phyloP scores from a whole-genome alignment of 1,284 basidiomycete genomes.

The Peniophora sp. region DNA sequence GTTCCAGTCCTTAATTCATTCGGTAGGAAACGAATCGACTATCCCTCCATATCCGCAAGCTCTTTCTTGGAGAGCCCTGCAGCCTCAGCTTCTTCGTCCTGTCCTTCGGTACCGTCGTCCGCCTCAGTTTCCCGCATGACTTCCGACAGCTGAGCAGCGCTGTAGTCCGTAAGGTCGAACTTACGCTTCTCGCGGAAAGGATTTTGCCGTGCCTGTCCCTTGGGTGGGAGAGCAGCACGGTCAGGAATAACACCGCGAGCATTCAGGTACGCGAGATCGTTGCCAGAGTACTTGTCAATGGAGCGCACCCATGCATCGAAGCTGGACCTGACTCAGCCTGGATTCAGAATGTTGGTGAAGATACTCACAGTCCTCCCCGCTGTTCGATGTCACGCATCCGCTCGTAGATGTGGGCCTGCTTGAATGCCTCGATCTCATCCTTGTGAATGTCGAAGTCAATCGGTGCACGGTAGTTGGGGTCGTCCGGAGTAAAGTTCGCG shows the following conservation, averaged over 20 bases:
- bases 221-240: constrained; percentile 49
- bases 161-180: constrained; percentile 56
- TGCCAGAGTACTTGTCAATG: constrained; percentile 62
- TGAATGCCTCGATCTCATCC: constrained; percentile 71
- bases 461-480: constrained; percentile 51
- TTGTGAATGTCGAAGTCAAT: constrained; percentile 68
- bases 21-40: constrained; percentile 9
- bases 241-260: constrained; percentile 64
- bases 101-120: constrained; percentile 27
- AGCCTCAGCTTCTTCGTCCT: constrained; percentile 48
- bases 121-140: constrained; percentile 14
- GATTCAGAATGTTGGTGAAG: constrained; percentile 2
- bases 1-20: no score
- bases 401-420: constrained; percentile 77
- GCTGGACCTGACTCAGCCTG: constrained; percentile 25
- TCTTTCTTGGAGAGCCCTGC: constrained; percentile 48
- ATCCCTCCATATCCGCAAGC: constrained; percentile 69
- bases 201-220: constrained; percentile 47
- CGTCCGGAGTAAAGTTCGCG: constrained; percentile 39
- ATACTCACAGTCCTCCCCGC: constrained; percentile 67
- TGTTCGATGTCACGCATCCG: constrained; percentile 82
- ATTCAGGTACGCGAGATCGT: constrained; percentile 66
- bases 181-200: constrained; percentile 60
- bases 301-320: constrained; percentile 72
- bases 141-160: constrained; percentile 23